A percentile compares a stretch with the other conserved stretches of the same genome.
Evolutionary conservation across 306 rosid species (phyloP).

Genomic region (Echinosophora koreensis): DNA sequence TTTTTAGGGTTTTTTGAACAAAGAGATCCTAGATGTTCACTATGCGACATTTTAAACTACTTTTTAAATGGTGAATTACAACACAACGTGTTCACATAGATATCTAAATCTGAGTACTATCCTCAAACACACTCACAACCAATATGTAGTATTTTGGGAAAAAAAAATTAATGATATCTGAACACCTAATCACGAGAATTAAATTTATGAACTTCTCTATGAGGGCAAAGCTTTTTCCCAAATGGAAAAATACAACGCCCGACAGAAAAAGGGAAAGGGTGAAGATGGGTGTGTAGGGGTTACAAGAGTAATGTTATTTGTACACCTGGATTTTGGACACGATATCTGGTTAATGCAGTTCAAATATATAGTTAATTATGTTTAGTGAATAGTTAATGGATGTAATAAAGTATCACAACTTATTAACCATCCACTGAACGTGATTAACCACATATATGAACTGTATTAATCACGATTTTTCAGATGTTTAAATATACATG

Average conservation of each 20-base stretch:
- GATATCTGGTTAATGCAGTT: too few species aligned
- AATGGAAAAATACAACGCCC: not conserved
- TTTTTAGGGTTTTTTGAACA: slow-evolving; percentile 16
- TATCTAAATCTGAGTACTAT: not conserved
- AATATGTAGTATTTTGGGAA: not conserved
- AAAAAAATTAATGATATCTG: not conserved
- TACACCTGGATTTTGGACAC: too few species aligned
- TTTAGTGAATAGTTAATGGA: too few species aligned
- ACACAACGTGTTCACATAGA: slow-evolving; percentile 20
- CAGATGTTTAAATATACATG: too few species aligned
- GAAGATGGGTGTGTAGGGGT: not conserved
- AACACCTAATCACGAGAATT: not conserved
- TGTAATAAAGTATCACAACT: too few species aligned
- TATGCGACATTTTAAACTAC: slow-evolving; percentile 13
- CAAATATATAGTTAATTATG: too few species aligned
- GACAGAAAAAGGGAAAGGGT: not conserved
- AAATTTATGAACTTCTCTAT: not conserved
- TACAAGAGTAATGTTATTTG: too few species aligned
- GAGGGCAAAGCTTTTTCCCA: not conserved
- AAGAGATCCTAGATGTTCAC: slow-evolving; percentile 10
- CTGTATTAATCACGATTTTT: too few species aligned
- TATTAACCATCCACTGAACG: too few species aligned
- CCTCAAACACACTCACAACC: not conserved
- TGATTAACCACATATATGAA: too few species aligned
- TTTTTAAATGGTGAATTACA: slow-evolving; percentile 16